Evolutionary conservation across 352 stramenopile species (phyloP).

Genomic region (Phytophthora capsici): DNA sequence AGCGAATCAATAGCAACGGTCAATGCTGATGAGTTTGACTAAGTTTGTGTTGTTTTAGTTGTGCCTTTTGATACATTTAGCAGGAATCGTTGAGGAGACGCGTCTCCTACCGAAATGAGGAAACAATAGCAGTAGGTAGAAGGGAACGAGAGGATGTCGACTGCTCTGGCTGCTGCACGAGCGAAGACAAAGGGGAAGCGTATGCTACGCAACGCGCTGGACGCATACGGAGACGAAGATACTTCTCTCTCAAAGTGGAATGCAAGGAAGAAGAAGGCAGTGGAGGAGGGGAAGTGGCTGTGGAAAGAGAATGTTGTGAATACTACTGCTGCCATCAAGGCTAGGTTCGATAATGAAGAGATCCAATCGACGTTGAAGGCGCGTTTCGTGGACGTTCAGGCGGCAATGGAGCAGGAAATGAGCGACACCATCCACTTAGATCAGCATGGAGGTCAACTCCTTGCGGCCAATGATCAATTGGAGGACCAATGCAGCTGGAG

Average conservation of each 20-base stretch:
- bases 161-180: slow-evolving; percentile 56
- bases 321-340: slow-evolving; percentile 47
- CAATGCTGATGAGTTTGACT: slow-evolving; percentile 8
- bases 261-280: slow-evolving; percentile 48
- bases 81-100: slow-evolving; percentile 5
- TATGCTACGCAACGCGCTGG: slow-evolving; percentile 65
- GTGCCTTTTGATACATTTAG: slow-evolving; percentile 19
- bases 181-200: slow-evolving; percentile 75
- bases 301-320: slow-evolving; percentile 51
- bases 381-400: slow-evolving; percentile 44
- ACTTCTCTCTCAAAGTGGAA: slow-evolving; percentile 65
- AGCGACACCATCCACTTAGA: slow-evolving; percentile 25
- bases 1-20: slow-evolving; percentile 16
- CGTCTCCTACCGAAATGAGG: background rate
- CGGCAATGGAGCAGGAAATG: slow-evolving; percentile 49
- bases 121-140: background rate
- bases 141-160: slow-evolving; percentile 53
- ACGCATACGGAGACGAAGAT: slow-evolving; percentile 56
- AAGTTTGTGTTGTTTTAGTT: slow-evolving; percentile 9
- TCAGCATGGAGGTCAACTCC: slow-evolving; percentile 22
- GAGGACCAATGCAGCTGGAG: slow-evolving; percentile 46
- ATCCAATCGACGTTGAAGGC: slow-evolving; percentile 35
- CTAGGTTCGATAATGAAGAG: slow-evolving; percentile 42
- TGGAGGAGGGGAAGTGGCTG: slow-evolving; percentile 44
- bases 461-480: background rate